Percentiles rank a stretch among this genome's conserved stretches.
These are phyloP conservation scores for Tylopilus sp. DNA, from an alignment of 768 basidiomycete genomes.

Conservation along the genomic window DNA sequence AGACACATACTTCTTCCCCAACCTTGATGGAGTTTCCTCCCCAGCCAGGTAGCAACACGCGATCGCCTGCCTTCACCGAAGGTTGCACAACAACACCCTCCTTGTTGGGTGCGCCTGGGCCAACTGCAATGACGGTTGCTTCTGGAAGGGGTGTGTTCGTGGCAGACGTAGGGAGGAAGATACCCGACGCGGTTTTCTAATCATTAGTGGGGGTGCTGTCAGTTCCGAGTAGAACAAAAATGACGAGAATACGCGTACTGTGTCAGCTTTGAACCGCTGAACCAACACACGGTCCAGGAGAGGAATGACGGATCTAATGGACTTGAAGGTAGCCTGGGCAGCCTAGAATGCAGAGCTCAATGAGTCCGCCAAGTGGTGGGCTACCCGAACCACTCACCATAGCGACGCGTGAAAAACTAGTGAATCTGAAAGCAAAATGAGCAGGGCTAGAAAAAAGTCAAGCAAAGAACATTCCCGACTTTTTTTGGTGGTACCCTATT, in stretches of 20 bases:
- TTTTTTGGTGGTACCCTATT: conserved; percentile 23
- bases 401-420: conserved; percentile 7
- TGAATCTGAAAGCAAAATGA: conserved; percentile 17
- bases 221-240: background rate
- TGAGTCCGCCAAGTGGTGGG: background rate
- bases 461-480: conserved; percentile 8
- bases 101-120: conserved; percentile 91
- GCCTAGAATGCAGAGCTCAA: conserved; percentile 42
- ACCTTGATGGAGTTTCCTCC: conserved; percentile 96
- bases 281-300: conserved; percentile 96
- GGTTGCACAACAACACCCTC: conserved; percentile 74
- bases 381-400: conserved; percentile 27
- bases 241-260: conserved; percentile 52
- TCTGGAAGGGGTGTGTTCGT: conserved; percentile 88
- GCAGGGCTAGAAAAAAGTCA: conserved; percentile 23
- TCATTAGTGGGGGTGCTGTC: background rate
- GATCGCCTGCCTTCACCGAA: conserved; percentile 82
- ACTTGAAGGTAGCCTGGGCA: conserved; percentile 91
- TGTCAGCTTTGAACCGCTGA: conserved; percentile 95
- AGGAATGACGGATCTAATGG: conserved; percentile 86
- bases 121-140: conserved; percentile 93
- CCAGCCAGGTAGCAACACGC: conserved; percentile 93
- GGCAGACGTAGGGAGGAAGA: conserved; percentile 92
- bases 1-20: conserved; percentile 80
- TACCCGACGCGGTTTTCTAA: conserved; percentile 96